Conservation (phyloP, 1,139 yeast species). For the Scheffersomyces parashehatae region DNA sequence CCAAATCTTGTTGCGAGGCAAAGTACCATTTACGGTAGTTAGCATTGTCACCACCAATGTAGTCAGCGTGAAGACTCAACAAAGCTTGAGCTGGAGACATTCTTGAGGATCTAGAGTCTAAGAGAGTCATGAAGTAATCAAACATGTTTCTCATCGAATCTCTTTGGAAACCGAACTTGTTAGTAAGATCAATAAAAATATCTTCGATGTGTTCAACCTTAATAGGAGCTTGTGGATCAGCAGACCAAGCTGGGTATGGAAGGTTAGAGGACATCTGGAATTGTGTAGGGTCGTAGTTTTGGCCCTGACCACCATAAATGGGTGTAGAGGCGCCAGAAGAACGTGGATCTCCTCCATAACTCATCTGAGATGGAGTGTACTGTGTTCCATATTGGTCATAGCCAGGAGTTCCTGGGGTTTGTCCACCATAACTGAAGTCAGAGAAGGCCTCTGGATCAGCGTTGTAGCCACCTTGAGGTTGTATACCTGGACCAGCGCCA, state of each 20-base stretch:
- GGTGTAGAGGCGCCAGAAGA: conserved; percentile 97
- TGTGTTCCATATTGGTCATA: conserved; percentile 80
- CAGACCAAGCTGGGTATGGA: conserved; percentile 97
- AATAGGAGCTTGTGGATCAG: conserved; percentile 79
- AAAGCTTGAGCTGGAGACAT: conserved; percentile 97
- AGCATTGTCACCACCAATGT: conserved; percentile 48
- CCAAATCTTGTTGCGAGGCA: conserved; percentile 32
- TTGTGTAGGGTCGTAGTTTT: conserved; percentile 66
- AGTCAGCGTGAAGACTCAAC: conserved; percentile 90
- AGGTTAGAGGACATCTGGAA: conserved; percentile 58
- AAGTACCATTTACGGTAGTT: conserved; percentile 31
- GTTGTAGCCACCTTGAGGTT: conserved; percentile 43
- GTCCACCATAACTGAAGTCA: conserved; percentile 68
- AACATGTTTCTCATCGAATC: conserved; percentile 97
- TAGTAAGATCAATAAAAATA: conserved; percentile 83
- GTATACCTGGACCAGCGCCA: conserved; percentile 27
- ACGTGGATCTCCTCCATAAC: conserved; percentile 73
- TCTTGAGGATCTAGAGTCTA: conserved; percentile 94
- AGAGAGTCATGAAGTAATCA: conserved; percentile 89
- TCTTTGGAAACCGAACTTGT: conserved; percentile 95
- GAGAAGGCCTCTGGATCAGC: conserved; percentile 76
- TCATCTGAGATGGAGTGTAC: conserved; percentile 80
- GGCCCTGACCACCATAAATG: conserved; percentile 68
- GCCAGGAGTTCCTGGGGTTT: conserved; percentile 66
- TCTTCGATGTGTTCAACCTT: conserved; percentile 87